These are phyloP conservation scores for Petunia hybrid DNA, from an alignment of 305 asterid genomes.

Conservation along the genomic window DNA sequence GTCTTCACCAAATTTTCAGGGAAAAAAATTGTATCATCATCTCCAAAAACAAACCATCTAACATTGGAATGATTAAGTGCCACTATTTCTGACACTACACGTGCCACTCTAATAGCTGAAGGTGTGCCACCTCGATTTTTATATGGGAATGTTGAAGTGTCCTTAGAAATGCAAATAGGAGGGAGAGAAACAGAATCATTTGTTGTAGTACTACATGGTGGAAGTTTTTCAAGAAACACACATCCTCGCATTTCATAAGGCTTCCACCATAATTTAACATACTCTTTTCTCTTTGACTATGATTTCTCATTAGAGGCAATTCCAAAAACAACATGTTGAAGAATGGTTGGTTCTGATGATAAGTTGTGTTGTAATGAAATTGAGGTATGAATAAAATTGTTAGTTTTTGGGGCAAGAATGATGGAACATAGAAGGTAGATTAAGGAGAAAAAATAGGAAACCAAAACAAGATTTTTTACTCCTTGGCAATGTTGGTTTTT, in stretches of 20 bases:
- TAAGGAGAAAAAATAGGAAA: slow-evolving; percentile 55
- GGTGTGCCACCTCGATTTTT: slow-evolving; percentile 61
- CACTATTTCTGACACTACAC: slow-evolving; percentile 64
- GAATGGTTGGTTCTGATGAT: slow-evolving; percentile 35
- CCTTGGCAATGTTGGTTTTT: slow-evolving; percentile 39
- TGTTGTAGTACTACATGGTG: slow-evolving; percentile 44
- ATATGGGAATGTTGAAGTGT: slow-evolving; percentile 70
- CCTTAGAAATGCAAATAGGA: slow-evolving; percentile 53
- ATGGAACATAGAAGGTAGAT: slow-evolving; percentile 49
- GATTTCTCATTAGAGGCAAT: slow-evolving; percentile 66
- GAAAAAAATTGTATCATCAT: slow-evolving; percentile 77
- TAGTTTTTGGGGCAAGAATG: slow-evolving; percentile 43
- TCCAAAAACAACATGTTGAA: slow-evolving; percentile 75
- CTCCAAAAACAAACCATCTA: slow-evolving; percentile 88
- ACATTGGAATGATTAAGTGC: slow-evolving; percentile 55
- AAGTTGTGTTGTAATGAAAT: slow-evolving; percentile 3
- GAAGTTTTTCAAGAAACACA: slow-evolving; percentile 62
- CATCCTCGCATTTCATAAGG: slow-evolving; percentile 73
- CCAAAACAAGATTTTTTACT: slow-evolving; percentile 58
- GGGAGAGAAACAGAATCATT: slow-evolving; percentile 50
- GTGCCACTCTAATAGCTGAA: slow-evolving; percentile 79
- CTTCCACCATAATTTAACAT: slow-evolving; percentile 79
- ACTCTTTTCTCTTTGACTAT: slow-evolving; percentile 63
- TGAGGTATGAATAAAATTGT: slow-evolving; percentile 32
- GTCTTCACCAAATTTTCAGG: slow-evolving; percentile 82